Base-by-base conservation (phyloP, 2,329 filamentous ascomycete species). In the Hypomyces rosellus region DNA sequence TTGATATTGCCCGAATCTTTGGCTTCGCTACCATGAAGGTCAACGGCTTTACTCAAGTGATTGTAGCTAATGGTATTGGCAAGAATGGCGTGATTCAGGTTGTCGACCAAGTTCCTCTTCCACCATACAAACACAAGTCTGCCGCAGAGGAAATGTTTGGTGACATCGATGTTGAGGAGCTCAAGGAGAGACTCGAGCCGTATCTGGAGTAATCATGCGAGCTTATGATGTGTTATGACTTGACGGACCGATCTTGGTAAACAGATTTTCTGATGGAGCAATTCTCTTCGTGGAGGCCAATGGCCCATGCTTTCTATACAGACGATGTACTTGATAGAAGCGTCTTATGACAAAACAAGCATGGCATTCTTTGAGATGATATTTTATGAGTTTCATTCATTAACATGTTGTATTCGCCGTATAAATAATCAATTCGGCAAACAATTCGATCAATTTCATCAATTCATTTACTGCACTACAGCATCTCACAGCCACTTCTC, bases 81-180 rank as follows among this genome's bases (percentile, higher is more conserved):
- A 80, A 77, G 61, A 88, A 96, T 63, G 91, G 91, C 33, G 89
- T 92, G 13, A 79, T 95, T 36, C 91, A 96, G 50, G 82, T 92
- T 14, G 74, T 93, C 0, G 75, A 78, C 44, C 76, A 76, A 51
- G 81, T 96, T 0, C 70, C 95, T 51, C 81, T 96, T 55, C 91
- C 91, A 39, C 88, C 89, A 2, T 82, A 80, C 68, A 75, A 75
- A 54, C 49, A 61, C 20, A 54, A 53, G 45, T 55, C 0, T 46
- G 50, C 38, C 16, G n/a, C 7, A 46, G 40, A 20, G 42, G 46
- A 44, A 2, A 22, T 20, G 11, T 15, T 55, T 9, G 34, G 52
- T 11, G 57, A 56, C 2, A 61, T 68, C 12, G 60, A 55, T 1
- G 58, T 66, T 5, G 59, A 64, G 18, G 63, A 66, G 1, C 50